Base-by-base conservation (phyloP, 176 grass and related monocot genomes). In the Rhynchospora breviuscula region DNA sequence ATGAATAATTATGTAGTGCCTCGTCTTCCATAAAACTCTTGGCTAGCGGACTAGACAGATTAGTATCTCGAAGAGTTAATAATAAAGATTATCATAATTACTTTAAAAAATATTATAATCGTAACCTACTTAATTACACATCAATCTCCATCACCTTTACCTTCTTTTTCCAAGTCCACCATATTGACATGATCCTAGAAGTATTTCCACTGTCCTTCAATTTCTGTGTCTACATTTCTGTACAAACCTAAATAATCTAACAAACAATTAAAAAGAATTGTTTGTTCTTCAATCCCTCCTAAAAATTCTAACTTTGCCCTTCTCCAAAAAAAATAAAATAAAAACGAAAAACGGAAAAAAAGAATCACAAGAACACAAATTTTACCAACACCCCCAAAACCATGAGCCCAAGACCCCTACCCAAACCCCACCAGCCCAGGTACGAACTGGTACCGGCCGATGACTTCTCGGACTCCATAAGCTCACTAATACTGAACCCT, bases 401-500 rank as follows among this genome's bases (percentile, higher is more conserved):
- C 73, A 56, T 12, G 0, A 54, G 23, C 19, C 49, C 13, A 31
- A 54, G 51, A 26, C 18, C 73, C 73, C n/a, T 77, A 31, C 68
- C 13, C 58, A 59, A 3, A 75, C 66, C 4, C 71, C 73, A 52
- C 54, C 74, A n/a, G 76, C 13, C 80, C 74, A 83, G 17, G 29
- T 81, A 78, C 83, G n/a, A 72, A 51, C 15, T 15, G 12, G 31
- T 59, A 31, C 56, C 19, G 67, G 71, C 73, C 52, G 72, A 70
- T 10, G 93, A 93, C 10, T 80, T 83, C 70, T 93, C 89, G 5
- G 81, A 84, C 63, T 80, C 88, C 68, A 89, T 87, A 45, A 93
- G 87, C 52, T 91, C 89, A 84, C 84, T 98, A 78, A 90, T 89
- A 21, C 69, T 88, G 85, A 98, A 98, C 4, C 85, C 76, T 0